Conservation (phyloP, 208 protist species). For the Acanthamoeba lenticulata region DNA sequence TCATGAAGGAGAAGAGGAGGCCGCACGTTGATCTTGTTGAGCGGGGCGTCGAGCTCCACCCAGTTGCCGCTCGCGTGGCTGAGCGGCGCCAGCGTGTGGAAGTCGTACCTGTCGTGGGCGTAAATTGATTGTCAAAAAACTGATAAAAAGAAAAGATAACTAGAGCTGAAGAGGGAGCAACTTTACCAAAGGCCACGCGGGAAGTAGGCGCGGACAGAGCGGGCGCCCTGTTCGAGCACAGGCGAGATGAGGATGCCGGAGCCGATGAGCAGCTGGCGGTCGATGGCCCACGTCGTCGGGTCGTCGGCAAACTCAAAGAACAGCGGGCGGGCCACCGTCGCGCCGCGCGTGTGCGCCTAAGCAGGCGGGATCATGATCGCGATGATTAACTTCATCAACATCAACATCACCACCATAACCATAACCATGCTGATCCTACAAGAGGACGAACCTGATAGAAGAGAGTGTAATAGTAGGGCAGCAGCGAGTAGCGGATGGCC, state of each 20-base stretch:
- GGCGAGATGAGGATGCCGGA: constrained; percentile 73
- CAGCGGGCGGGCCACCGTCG: constrained; percentile 83
- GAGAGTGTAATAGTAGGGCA: constrained; percentile 89
- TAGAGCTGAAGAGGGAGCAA: too few species aligned
- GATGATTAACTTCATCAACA: neutral
- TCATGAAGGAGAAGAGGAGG: neutral
- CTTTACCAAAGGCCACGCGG: constrained; percentile 87
- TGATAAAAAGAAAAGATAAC: neutral
- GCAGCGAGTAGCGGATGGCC: constrained; percentile 80
- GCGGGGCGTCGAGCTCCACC: constrained; percentile 1
- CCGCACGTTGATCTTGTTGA: constrained; percentile 66
- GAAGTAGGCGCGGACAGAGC: constrained; percentile 83
- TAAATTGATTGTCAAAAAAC: neutral
- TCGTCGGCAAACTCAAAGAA: constrained; percentile 88
- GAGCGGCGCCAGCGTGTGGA: neutral
- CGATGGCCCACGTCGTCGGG: constrained; percentile 71
- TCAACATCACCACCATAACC: too few species aligned
- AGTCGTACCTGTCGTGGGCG: neutral
- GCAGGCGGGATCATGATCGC: neutral
- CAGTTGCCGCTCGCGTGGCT: neutral
- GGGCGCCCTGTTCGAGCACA: constrained; percentile 73
- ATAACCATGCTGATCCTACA: neutral
- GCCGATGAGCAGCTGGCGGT: constrained; percentile 88
- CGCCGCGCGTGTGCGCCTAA: constrained; percentile 63
- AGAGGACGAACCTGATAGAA: constrained; percentile 60